Evolutionary conservation across 805 yeast species (phyloP).

Genomic region (Wickerhamiella hasegawae): DNA sequence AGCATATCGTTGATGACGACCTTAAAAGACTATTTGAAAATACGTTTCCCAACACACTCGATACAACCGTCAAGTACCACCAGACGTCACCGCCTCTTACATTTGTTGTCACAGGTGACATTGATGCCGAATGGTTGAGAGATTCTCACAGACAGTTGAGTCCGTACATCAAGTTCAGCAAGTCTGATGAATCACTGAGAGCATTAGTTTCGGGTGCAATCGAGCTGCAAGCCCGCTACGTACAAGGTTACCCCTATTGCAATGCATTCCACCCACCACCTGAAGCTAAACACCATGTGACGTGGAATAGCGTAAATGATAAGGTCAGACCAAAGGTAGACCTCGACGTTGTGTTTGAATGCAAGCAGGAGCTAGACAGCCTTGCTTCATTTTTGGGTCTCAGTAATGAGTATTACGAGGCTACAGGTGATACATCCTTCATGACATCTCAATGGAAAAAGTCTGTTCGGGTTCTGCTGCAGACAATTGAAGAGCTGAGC

Average conservation of each 20-base stretch:
- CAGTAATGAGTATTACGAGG: slow-evolving; percentile 49
- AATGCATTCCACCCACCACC: slow-evolving; percentile 84
- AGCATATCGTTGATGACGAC: slow-evolving; percentile 41
- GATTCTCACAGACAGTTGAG: slow-evolving; percentile 75
- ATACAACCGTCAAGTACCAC: slow-evolving; percentile 74
- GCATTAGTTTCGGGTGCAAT: slow-evolving; percentile 62
- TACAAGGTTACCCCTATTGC: slow-evolving; percentile 58
- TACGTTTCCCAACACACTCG: slow-evolving; percentile 74
- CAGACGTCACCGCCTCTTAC: slow-evolving; percentile 31
- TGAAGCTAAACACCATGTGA: slow-evolving; percentile 16
- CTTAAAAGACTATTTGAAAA: slow-evolving; percentile 64
- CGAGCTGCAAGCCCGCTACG: slow-evolving; percentile 54
- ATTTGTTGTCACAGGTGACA: slow-evolving; percentile 81
- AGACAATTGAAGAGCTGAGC: slow-evolving; percentile 36
- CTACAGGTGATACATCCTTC: slow-evolving; percentile 28
- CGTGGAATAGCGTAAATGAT: slow-evolving; percentile 26
- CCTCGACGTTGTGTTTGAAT: slow-evolving; percentile 63
- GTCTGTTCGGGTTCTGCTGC: slow-evolving; percentile 37
- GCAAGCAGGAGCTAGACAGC: slow-evolving; percentile 81
- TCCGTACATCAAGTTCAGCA: slow-evolving; percentile 50
- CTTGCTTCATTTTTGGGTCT: slow-evolving; percentile 67
- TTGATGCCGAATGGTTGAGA: slow-evolving; percentile 85
- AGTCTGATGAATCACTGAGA: slow-evolving; percentile 32
- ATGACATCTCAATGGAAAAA: slow-evolving; percentile 36
- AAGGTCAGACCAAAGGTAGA: slow-evolving; percentile 53